Evolutionary conservation across 495 filamentous ascomycete species (phyloP).

Genomic region (Trichocladium uniseriatum): DNA sequence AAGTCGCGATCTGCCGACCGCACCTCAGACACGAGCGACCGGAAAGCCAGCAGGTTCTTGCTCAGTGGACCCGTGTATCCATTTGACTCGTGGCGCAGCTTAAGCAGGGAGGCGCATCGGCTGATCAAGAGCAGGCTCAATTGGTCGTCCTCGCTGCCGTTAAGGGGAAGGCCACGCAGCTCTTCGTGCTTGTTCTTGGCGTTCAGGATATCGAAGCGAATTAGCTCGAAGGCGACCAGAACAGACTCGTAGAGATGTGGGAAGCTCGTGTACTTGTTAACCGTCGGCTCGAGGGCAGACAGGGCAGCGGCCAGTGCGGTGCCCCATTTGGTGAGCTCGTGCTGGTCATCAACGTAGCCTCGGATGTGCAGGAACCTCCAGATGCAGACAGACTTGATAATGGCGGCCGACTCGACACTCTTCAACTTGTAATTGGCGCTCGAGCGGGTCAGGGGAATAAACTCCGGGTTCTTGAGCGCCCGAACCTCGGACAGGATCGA

Average conservation of each 20-base stretch:
- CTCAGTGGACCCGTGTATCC: constrained; percentile 94
- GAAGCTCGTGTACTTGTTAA: constrained; percentile 48
- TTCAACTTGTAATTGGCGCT: constrained; percentile 33
- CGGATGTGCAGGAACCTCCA: constrained; percentile 87
- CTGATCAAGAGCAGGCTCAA: constrained; percentile 68
- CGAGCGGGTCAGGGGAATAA: constrained; percentile 54
- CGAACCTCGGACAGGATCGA: constrained; percentile 48
- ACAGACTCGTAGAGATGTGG: constrained; percentile 36
- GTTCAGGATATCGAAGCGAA: constrained; percentile 70
- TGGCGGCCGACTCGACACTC: constrained; percentile 50
- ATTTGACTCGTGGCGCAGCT: constrained; percentile 70
- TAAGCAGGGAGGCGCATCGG: constrained; percentile 72
- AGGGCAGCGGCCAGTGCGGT: constrained; percentile 62
- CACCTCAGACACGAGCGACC: constrained; percentile 70
- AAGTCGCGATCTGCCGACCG: constrained; percentile 70
- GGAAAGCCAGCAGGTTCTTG: constrained; percentile 79
- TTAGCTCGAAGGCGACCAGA: constrained; percentile 69
- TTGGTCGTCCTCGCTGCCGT: constrained; percentile 48
- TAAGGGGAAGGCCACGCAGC: constrained; percentile 41
- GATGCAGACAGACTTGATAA: constrained; percentile 65
- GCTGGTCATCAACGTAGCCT: constrained; percentile 70
- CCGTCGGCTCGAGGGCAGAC: constrained; percentile 49
- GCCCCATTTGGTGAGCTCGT: constrained; percentile 79
- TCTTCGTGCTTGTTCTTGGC: constrained; percentile 45
- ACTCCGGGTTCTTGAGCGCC: constrained; percentile 52